Evolutionary conservation across 805 yeast species (phyloP), one percentile per base, ranked within the genome.

Genomic region (Saccharomyces eubayanus): DNA sequence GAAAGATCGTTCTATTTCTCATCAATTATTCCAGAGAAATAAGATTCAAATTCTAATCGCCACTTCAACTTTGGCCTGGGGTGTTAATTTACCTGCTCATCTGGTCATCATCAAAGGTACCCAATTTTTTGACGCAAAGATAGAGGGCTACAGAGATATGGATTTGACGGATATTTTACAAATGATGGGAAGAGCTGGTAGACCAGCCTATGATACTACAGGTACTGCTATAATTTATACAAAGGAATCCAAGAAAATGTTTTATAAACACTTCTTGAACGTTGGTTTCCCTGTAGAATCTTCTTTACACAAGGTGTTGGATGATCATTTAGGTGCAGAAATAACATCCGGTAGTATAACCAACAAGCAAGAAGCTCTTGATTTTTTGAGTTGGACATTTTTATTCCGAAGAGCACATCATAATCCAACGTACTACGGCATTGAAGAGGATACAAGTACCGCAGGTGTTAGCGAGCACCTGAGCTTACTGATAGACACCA

Each of bases 1-100:
- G 59, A 74, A 88, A 2, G 99, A 94, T 66, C 80, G 99, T 62
- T 87, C 89, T 59, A 71, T 90, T 54, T 85, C 95, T 0, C 99
- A 94, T 64, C 84, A 84, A 63, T 78, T 92, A 80, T 94, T 94
- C 67, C 77, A 84, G 40, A 71, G 76, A 29, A 97, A 97, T 46
- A 85, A 89, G 1, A 86, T 95, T 59, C 89, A 87, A 59, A 97
- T 94, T 2, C 74, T 94, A 20, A 87, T 95, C 62, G 92, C 97
- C 71, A 94, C 99, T 0, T 95, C 99, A 0, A 94, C 99, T 0
- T 79, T 94, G 55, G 99, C 99, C 0, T 94, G 99, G 99, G 99
- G 99, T 79, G 98, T 94, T 28, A 94, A 94, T 66, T 75, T 95
- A 56, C 99, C 99, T 2, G 99, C 99, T 2, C 97, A 97, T 1